Conservation (phyloP, 768 basidiomycete genomes). For the Neoboletus brunneissimus region DNA sequence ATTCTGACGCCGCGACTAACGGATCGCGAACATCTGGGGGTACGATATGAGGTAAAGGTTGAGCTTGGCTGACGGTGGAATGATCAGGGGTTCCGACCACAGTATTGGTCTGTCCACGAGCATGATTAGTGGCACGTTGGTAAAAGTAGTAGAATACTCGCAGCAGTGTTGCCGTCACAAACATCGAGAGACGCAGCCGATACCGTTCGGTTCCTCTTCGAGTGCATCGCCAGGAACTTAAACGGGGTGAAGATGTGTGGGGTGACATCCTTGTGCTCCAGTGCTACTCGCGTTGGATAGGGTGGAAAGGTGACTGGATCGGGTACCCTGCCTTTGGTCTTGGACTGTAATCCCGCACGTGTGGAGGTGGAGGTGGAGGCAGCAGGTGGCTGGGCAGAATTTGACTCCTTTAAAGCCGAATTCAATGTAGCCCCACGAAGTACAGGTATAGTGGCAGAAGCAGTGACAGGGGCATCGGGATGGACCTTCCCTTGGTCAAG, state of each 20-base stretch:
- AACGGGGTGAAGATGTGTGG: conserved; percentile 60
- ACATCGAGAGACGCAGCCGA: conserved; percentile 78
- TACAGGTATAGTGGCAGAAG: conserved; percentile 3
- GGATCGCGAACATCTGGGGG: conserved; percentile 67
- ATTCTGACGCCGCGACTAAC: conserved; percentile 59
- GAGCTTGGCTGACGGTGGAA: conserved; percentile 61
- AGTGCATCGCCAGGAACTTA: conserved; percentile 48
- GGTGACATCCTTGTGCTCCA: conserved; percentile 40
- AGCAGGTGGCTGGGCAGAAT: not conserved
- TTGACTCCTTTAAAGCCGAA: conserved; percentile 19
- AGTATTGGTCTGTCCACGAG: conserved; percentile 54
- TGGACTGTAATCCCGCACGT: conserved; percentile 16
- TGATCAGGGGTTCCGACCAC: conserved; percentile 72
- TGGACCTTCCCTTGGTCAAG: conserved; percentile 20
- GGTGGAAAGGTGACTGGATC: conserved; percentile 31
- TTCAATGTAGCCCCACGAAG: conserved; percentile 15
- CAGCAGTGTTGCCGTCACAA: conserved; percentile 69
- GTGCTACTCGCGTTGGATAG: conserved; percentile 28
- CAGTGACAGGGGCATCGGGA: conserved; percentile 3
- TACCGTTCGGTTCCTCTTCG: conserved; percentile 61
- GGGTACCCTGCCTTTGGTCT: conserved; percentile 15
- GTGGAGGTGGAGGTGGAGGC: conserved; percentile 7
- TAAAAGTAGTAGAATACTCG: conserved; percentile 35
- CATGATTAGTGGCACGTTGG: not conserved
- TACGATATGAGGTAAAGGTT: conserved; percentile 38